Evolutionary conservation across 371 early-diverging fungal species (phyloP).

Genomic region (Apophysomyces trapeziformis): DNA sequence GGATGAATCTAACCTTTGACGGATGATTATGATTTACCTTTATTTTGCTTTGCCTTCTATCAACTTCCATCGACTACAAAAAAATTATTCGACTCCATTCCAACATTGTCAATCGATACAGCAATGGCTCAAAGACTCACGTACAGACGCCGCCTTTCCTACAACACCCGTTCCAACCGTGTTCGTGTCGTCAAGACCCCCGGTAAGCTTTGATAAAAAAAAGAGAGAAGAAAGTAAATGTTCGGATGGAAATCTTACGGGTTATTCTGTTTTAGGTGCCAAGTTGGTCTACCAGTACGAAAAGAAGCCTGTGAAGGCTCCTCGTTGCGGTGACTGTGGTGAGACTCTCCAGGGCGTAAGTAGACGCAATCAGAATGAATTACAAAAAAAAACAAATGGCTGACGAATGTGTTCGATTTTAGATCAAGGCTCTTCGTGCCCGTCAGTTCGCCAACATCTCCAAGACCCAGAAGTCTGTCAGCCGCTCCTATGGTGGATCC

Average conservation of each 20-base stretch:
- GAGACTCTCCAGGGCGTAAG: conserved; percentile 86
- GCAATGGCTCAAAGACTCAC: conserved; percentile 92
- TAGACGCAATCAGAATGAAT: conserved; percentile 12
- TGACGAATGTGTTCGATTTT: conserved; percentile 8
- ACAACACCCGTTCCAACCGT: conserved; percentile 99
- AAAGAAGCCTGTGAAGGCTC: conserved; percentile 91
- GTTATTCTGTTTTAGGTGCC: conserved; percentile 67
- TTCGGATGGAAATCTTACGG: not conserved
- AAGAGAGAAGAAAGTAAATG: not conserved
- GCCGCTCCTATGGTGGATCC: conserved; percentile 97
- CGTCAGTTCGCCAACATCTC: conserved; percentile 88
- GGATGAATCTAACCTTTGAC: conserved; percentile 1
- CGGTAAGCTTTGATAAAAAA: conserved; percentile 57
- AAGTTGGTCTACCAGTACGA: conserved; percentile 90
- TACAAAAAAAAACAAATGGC: not conserved
- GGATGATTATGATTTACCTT: not conserved
- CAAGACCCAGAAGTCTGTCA: conserved; percentile 92
- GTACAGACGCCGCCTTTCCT: conserved; percentile 96
- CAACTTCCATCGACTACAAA: not conserved
- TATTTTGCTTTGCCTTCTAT: not conserved
- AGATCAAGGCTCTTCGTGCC: conserved; percentile 94
- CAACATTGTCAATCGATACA: not conserved
- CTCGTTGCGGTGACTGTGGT: conserved; percentile 98
- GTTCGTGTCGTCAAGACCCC: conserved; percentile 96
- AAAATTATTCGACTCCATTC: not conserved